Conservation (phyloP, 257 asterid genomes). For the Rubia yunnanensis region DNA sequence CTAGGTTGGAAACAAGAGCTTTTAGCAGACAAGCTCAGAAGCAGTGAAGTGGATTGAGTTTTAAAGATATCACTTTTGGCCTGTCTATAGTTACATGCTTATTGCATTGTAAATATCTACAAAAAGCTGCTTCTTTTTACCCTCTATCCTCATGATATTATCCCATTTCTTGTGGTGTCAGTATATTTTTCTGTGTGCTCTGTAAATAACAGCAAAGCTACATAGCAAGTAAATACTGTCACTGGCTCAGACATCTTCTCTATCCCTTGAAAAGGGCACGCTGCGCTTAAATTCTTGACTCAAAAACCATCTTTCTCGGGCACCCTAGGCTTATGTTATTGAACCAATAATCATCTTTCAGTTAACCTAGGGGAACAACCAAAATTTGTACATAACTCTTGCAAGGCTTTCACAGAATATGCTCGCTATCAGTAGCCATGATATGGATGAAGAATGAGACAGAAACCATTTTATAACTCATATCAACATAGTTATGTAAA, state of each 20-base stretch:
- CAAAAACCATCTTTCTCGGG: background rate
- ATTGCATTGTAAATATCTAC: too few relatives aligned
- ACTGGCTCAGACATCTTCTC: too few relatives aligned
- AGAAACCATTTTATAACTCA: too few relatives aligned
- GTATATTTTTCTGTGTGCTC: too few relatives aligned
- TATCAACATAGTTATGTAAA: background rate
- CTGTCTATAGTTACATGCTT: background rate
- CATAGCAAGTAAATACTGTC: background rate
- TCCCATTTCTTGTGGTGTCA: too few relatives aligned
- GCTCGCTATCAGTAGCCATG: background rate
- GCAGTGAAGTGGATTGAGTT: slow-evolving; percentile 3
- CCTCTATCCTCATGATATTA: too few relatives aligned
- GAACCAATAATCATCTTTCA: too few relatives aligned
- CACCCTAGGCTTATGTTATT: too few relatives aligned
- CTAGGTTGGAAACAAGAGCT: slow-evolving; percentile 26
- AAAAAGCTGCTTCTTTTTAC: too few relatives aligned
- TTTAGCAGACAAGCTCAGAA: slow-evolving; percentile 17
- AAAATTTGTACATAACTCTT: background rate
- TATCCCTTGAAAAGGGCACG: background rate
- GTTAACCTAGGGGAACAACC: background rate
- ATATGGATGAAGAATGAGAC: background rate
- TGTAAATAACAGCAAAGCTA: background rate
- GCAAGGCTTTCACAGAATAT: too few relatives aligned
- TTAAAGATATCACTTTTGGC: background rate
- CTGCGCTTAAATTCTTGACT: background rate